Conservation (phyloP, 2,329 filamentous ascomycete genomes). For the Phyllosticta paracitricarpa region DNA sequence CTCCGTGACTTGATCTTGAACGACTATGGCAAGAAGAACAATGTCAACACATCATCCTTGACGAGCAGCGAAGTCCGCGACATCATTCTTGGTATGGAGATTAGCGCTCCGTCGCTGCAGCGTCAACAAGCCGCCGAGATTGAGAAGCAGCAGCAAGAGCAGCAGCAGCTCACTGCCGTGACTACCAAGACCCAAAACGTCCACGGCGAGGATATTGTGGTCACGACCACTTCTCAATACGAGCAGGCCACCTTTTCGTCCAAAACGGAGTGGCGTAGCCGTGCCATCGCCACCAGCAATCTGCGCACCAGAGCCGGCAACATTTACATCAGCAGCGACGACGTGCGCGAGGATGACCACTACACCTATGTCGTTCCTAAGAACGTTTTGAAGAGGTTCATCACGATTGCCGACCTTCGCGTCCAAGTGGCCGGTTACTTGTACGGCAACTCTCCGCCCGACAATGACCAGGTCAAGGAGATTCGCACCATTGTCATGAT, state of each 20-base stretch:
- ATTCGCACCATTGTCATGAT: slow-evolving; percentile 95
- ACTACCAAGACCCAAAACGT: slow-evolving; percentile 98
- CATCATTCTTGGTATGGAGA: slow-evolving; percentile 99
- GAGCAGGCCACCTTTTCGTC: slow-evolving; percentile 97
- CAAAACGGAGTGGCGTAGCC: slow-evolving; percentile 96
- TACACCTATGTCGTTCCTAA: slow-evolving; percentile 98
- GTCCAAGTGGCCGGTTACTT: slow-evolving; percentile 95
- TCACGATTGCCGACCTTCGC: slow-evolving; percentile 89
- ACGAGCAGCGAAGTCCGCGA: slow-evolving; percentile 96
- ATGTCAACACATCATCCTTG: slow-evolving; percentile 94
- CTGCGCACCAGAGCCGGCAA: slow-evolving; percentile 90
- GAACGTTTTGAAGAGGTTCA: slow-evolving; percentile 96
- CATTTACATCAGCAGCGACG: slow-evolving; percentile 95
- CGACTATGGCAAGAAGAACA: slow-evolving; percentile 99
- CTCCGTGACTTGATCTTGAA: slow-evolving; percentile 92
- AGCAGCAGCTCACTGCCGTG: slow-evolving; percentile 90
- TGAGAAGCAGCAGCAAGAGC: slow-evolving; percentile 96
- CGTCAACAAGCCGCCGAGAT: slow-evolving; percentile 97
- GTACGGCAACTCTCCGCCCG: slow-evolving; percentile 82
- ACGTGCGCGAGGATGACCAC: slow-evolving; percentile 76
- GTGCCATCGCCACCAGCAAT: slow-evolving; percentile 94
- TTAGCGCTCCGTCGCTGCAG: slow-evolving; percentile 94
- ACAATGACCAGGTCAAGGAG: slow-evolving; percentile 96
- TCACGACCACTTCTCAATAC: slow-evolving; percentile 95
- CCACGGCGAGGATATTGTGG: slow-evolving; percentile 93